Percentiles rank a stretch among this genome's conserved stretches.
phyloP scores from a whole-genome alignment of 1,139 yeast species.

The Suhomyces maxii region DNA sequence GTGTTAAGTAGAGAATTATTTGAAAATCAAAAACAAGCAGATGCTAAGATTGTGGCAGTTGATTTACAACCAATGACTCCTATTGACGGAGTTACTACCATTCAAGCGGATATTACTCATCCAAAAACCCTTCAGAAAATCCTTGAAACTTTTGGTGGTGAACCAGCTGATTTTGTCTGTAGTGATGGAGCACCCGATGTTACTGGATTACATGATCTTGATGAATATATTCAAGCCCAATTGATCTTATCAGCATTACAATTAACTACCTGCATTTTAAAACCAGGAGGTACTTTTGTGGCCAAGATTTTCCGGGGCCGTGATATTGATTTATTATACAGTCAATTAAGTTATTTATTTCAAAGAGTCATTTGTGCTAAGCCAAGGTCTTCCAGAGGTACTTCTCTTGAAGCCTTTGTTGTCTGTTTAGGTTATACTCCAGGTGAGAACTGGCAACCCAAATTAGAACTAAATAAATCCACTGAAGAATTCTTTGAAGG shows the following conservation, averaged over 20 bases:
- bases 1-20: slow-evolving; percentile 76
- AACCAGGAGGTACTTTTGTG: slow-evolving; percentile 89
- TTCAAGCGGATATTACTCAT: slow-evolving; percentile 97
- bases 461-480: slow-evolving; percentile 54
- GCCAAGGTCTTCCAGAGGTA: slow-evolving; percentile 91
- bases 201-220: slow-evolving; percentile 93
- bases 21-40: slow-evolving; percentile 33
- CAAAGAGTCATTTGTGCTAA: slow-evolving; percentile 91
- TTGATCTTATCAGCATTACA: slow-evolving; percentile 87
- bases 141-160: slow-evolving; percentile 80
- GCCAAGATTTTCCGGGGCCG: slow-evolving; percentile 96
- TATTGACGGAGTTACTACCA: slow-evolving; percentile 77
- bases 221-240: slow-evolving; percentile 96
- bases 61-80: slow-evolving; percentile 98
- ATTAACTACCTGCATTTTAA: slow-evolving; percentile 80
- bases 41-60: slow-evolving; percentile 84
- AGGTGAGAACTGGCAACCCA: slow-evolving; percentile 78
- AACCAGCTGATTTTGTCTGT: slow-evolving; percentile 91
- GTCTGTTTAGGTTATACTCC: slow-evolving; percentile 90
- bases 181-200: slow-evolving; percentile 99
- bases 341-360: slow-evolving; percentile 82
- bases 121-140: slow-evolving; percentile 81
- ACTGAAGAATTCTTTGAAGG: slow-evolving; percentile 82
- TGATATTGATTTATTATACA: slow-evolving; percentile 87
- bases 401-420: slow-evolving; percentile 88